Base-by-base conservation (phyloP, 495 filamentous ascomycete genomes). In the Penicillium pancosmium region DNA sequence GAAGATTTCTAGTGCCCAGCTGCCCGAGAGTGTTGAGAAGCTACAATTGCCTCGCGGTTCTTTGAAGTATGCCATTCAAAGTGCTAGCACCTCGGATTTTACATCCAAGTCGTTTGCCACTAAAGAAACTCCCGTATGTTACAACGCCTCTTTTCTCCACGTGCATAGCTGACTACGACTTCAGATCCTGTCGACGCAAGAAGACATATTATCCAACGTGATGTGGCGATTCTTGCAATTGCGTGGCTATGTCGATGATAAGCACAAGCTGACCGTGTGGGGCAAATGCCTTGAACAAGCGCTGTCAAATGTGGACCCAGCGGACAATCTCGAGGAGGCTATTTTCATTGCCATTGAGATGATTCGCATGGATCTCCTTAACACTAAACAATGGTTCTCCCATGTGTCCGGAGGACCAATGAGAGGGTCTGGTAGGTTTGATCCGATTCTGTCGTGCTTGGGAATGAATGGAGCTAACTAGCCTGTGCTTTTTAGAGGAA, bases 201-300 rank as follows among this genome's bases (percentile, higher is more conserved):
- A 88, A n/a, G 84, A 96, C 61, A 83, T 98, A 49, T 72, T 88
- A 11, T 84, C 85, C 18, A 91, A 97, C 67, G 84, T 88, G 4
- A 73, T 91, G 50, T 96, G 91, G 88, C 85, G 91, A 41, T 93
- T 96, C 71, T 78, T 98, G 31, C 91, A 97, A 69, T 78, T 98
- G 41, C 88, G 93, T 48, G 91, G 85, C 10, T 98, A 96, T 62
- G 77, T 94, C 38, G 84, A 95, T 60, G 82, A 87, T 49, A 84
- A 86, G 48, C 94, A 98, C 72, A 80, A 86, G 56, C 82, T 97
- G 27, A 97, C 93, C 8, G 59, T 72, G 25, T 97, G 93, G 93
- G 94, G 94, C 25, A 81, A 86, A 58, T 90, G 90, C 11, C 76
- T 98, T 21, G 82, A 86, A 35, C 82, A 84, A 52, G 84, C 90